Evolutionary conservation across 495 filamentous ascomycete species (phyloP), one percentile per base, ranked within the genome.

Genomic region (Xylaria intraflava): DNA sequence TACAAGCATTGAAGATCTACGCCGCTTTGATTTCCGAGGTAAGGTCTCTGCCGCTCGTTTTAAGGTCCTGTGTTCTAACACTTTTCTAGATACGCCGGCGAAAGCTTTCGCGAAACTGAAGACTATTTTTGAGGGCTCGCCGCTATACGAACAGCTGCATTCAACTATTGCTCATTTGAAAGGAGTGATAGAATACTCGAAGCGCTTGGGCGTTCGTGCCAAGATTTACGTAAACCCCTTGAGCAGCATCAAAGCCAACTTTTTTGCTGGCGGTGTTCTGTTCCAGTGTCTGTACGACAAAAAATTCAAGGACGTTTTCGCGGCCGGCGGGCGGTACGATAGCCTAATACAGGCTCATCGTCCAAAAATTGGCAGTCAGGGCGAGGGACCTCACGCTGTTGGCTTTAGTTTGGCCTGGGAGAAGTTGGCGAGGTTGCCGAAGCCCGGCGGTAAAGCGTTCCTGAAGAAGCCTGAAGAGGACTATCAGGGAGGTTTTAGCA

Each of bases 331-430:
- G 24, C 84, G 93, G 24, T 98, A 97, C 66, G 93, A 98, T 65
- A 78, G 79, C 19, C 72, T 98, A 39, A 92, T 98, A 31, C 75
- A 79, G 65, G 84, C 83, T 27, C 81, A 88, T 59, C 77, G 79
- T 6, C 79, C 82, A 11, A 82, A 77, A 49, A 76, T 81, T 45
- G 73, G 77, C 23, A 72, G 69, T 39, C 65, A 71, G 43, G 65
- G 72, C 31, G 69, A 77, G 53, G 71, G 77, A 46, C 73, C 75
- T 38, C 89, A 91, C 60, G 92, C 88, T 9, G 93, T 97, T 33
- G 93, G 93, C 2, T 94, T 96, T 63, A 92, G 92, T 58, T 72
- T 98, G 31, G 88, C 88, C 23, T 95, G 89, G 81, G 90, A 96
- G 59, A 82, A 85, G 56, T 75, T 92, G 11, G 79, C 83, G 76